Base-by-base conservation (phyloP, 306 rosid genomes). In the Pachyrhizus erosus region DNA sequence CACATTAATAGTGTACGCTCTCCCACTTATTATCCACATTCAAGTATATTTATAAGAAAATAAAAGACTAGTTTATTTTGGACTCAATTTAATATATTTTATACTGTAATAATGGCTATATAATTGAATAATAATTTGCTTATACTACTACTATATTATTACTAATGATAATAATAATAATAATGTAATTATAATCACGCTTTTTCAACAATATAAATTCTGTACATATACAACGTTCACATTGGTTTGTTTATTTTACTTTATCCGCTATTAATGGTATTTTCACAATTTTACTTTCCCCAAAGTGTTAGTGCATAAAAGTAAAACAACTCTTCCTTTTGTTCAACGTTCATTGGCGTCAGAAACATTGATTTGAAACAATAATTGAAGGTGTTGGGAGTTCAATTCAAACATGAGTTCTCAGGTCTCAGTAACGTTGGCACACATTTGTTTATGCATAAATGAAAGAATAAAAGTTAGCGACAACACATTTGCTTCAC, bases 361-460 rank as follows among this genome's bases (percentile, higher is more conserved):
- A 57, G 3, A 8, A 75, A 39, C 34, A 60, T 26, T 57, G 23
- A 23, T 6, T 61, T 29, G 46, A 45, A 29, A 27, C 45, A 76
- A 77, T 77, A 27, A 62, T 62, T 77, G 73, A 29, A 5, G 15
- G 0, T 9, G 21, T 18, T 64, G 48, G 61, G 42, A 65, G 26
- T 78, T 66, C 14, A 27, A 51, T 33, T 66, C 66, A 66, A 34
- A 78, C 42, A 31, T 20, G 66, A 5, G 21, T 78, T 62, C 67
- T 68, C 7, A 9, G 9, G 24, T 67, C 49, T 9, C 67, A 18
- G 61, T 42, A 18, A 60, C 51, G 37, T 48, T 34, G 11, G 13
- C 20, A 0, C 18, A 33, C 65, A 29, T 29, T 31, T 52, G 23
- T 20, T 51, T 31, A 52, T 8, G 17, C 54, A 71, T 46, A 26